Conservation (phyloP, 2,329 filamentous ascomycete genomes). For the Cladophialophora chaetospira region DNA sequence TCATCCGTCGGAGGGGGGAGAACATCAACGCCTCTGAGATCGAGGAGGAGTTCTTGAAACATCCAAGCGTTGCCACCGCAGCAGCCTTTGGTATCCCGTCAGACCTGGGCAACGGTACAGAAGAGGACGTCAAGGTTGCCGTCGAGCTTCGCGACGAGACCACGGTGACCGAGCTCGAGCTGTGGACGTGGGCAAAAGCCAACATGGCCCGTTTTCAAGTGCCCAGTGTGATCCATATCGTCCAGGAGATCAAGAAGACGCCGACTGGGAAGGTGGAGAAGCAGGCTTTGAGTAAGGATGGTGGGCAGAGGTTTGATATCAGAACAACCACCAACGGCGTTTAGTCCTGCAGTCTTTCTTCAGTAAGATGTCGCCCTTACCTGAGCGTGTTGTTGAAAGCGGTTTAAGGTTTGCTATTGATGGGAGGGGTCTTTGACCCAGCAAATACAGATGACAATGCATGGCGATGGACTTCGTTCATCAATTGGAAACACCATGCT, state of each 20-base stretch:
- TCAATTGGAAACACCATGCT: too few species aligned
- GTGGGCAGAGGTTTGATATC: conserved; percentile 11
- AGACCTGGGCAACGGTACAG: conserved; percentile 18
- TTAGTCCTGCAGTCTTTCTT: too few species aligned
- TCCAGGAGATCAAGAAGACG: conserved; percentile 15
- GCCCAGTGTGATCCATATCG: conserved; percentile 18
- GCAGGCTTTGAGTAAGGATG: not conserved
- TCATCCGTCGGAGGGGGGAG: conserved; percentile 91
- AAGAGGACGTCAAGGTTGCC: conserved; percentile 23
- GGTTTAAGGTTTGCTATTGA: too few species aligned
- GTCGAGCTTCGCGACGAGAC: conserved; percentile 6
- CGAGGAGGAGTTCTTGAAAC: conserved; percentile 59
- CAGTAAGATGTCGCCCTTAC: too few species aligned
- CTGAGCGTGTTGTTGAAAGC: too few species aligned
- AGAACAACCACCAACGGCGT: too few species aligned
- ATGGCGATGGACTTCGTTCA: too few species aligned
- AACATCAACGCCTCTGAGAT: conserved; percentile 93
- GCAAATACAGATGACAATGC: too few species aligned
- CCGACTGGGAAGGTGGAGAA: conserved; percentile 23
- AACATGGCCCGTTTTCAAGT: conserved; percentile 23
- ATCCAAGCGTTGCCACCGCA: conserved; percentile 12
- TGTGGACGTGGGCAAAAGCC: conserved; percentile 5
- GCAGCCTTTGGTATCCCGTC: conserved; percentile 20
- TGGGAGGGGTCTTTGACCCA: too few species aligned
- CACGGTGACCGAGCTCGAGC: not conserved